Percentiles rank a stretch among this genome's conserved stretches.
phyloP scores from a whole-genome alignment of 352 stramenopile genomes.

The Globisporangium solare region DNA sequence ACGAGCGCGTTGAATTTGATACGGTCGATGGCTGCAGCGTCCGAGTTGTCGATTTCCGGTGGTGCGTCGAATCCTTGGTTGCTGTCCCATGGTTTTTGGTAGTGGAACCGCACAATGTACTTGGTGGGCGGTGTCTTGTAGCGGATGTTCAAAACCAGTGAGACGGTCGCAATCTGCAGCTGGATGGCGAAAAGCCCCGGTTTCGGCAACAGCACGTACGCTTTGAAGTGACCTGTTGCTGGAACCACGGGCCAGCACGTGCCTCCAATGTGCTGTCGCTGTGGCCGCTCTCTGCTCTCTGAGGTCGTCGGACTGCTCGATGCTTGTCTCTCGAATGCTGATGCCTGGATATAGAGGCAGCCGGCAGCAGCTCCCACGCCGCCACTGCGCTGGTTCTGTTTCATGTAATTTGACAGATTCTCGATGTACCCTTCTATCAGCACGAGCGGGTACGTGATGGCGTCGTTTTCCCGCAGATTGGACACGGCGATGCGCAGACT shows the following conservation, averaged over 20 bases:
- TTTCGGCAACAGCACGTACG: conserved; percentile 47
- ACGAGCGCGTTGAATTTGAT: conserved; percentile 54
- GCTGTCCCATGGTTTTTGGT: conserved; percentile 49
- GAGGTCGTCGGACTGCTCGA: no score
- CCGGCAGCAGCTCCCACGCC: conserved; percentile 30
- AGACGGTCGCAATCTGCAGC: conserved; percentile 13
- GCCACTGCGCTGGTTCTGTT: conserved; percentile 6
- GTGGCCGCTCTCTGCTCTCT: not conserved
- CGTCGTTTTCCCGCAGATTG: conserved; percentile 83
- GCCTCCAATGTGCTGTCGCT: not conserved
- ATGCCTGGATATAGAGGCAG: conserved; percentile 9
- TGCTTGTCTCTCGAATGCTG: not conserved
- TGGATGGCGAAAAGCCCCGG: conserved; percentile 31
- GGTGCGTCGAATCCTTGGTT: conserved; percentile 56
- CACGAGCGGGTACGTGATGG: conserved; percentile 42
- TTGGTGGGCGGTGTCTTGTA: conserved; percentile 25
- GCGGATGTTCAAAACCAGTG: conserved; percentile 28
- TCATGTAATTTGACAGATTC: conserved; percentile 7
- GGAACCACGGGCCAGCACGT: conserved; percentile 46
- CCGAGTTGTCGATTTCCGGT: conserved; percentile 42
- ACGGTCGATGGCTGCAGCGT: conserved; percentile 39
- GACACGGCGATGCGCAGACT: conserved; percentile 46
- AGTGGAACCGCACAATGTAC: conserved; percentile 61
- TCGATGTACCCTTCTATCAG: conserved; percentile 42
- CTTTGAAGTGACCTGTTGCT: conserved; percentile 47